These are phyloP conservation scores for Colletotrichum sp. DNA, from an alignment of 2,329 filamentous ascomycete species.

Conservation along the genomic window DNA sequence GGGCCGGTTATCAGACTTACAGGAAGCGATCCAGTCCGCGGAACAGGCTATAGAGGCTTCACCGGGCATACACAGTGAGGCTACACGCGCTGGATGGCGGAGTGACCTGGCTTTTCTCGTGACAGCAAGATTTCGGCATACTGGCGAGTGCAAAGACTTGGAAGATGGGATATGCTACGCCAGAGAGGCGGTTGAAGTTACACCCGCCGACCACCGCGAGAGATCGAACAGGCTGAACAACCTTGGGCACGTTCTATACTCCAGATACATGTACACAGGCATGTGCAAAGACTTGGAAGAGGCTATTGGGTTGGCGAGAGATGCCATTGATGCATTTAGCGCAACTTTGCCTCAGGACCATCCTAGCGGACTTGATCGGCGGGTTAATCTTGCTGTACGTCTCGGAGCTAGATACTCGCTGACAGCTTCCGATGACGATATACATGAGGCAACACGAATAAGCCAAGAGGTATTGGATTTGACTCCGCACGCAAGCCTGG, in stretches of 20 bases:
- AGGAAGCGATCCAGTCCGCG: neutral
- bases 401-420: neutral
- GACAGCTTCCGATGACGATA: neutral
- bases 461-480: fast-evolving
- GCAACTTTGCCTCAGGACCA: neutral
- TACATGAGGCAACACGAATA: neutral
- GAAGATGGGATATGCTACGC: neutral
- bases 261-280: neutral
- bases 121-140: neutral
- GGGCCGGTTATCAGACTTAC: neutral
- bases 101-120: neutral
- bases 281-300: neutral
- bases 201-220: neutral
- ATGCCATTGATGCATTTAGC: neutral
- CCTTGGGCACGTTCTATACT: neutral
- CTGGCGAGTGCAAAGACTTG: neutral
- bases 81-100: neutral
- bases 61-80: neutral
- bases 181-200: neutral
- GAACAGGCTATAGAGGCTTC: neutral
- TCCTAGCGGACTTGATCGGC: neutral
- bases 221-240: neutral
- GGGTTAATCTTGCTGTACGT: neutral
- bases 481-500: neutral
- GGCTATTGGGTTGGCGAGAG: fast-evolving